A percentile compares a stretch with the other conserved stretches of the same genome.
Evolutionary conservation across 352 stramenopile genomes (phyloP).

Genomic region (Pythium dissimile): DNA sequence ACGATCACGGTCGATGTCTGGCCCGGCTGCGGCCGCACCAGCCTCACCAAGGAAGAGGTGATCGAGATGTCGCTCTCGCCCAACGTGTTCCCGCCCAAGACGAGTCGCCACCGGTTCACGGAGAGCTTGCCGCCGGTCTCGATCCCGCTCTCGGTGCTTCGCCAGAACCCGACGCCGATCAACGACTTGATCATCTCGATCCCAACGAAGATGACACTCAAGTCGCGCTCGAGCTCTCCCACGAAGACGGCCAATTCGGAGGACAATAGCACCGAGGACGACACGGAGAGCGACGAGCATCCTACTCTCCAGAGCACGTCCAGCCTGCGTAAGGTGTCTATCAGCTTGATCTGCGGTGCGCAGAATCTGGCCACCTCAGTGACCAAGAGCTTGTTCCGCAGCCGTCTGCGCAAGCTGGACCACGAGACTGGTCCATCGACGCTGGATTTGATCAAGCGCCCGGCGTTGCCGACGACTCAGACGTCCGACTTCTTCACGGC

Average conservation of each 20-base stretch:
- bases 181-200: constrained; percentile 25
- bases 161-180: constrained; percentile 54
- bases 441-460: constrained; percentile 72
- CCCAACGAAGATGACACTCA: constrained; percentile 1
- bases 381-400: constrained; percentile 71
- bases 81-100: constrained; percentile 83
- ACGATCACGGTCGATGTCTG: constrained; percentile 80
- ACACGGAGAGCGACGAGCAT: neutral
- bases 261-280: neutral
- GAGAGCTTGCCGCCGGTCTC: constrained; percentile 81
- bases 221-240: neutral
- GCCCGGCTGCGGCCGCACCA: constrained; percentile 59
- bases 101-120: constrained; percentile 77
- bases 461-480: constrained; percentile 34
- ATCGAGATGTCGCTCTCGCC: constrained; percentile 80
- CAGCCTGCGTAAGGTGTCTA: constrained; percentile 65
- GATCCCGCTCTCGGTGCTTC: constrained; percentile 70
- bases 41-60: constrained; percentile 75
- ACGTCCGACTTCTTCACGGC: constrained; percentile 75
- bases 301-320: constrained; percentile 6
- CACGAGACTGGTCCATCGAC: constrained; percentile 36
- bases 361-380: constrained; percentile 69
- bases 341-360: constrained; percentile 71
- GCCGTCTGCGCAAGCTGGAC: constrained; percentile 63
- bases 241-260: constrained; percentile 1